phyloP scores from a whole-genome alignment of 768 basidiomycete genomes.

The Russula earlei region DNA sequence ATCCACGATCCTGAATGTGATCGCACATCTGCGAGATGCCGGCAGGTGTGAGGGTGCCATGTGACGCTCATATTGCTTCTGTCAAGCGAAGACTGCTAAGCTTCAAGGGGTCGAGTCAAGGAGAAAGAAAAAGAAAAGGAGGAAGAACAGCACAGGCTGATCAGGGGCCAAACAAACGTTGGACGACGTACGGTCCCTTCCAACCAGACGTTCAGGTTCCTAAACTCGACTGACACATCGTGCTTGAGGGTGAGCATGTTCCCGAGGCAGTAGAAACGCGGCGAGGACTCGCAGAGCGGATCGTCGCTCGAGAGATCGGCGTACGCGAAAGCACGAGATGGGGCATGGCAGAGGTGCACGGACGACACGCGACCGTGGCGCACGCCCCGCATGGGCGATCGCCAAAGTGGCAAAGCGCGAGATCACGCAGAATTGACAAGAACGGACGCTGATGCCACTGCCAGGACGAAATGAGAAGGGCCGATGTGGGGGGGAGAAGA shows the following conservation, averaged over 20 bases:
- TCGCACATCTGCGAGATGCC: background rate
- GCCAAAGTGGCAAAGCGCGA: background rate
- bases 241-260: slow-evolving; percentile 5
- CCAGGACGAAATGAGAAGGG: background rate
- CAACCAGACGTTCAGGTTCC: slow-evolving; percentile 26
- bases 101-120: background rate
- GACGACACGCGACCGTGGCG: background rate
- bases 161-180: background rate
- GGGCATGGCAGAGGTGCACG: too few relatives aligned
- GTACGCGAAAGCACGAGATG: background rate
- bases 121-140: too few relatives aligned
- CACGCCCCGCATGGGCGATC: background rate
- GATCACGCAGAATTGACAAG: background rate
- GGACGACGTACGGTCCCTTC: too few relatives aligned
- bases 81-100: background rate
- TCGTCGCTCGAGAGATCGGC: slow-evolving; percentile 4
- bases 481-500: background rate
- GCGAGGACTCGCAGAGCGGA: background rate
- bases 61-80: slow-evolving; percentile 9
- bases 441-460: background rate
- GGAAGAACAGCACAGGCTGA: too few relatives aligned
- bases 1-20: slow-evolving; percentile 26
- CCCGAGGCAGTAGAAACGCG: slow-evolving; percentile 6
- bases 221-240: slow-evolving; percentile 21
- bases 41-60: slow-evolving; percentile 3